Conservation (phyloP, 345 rosid genomes). For the Rhodamnia rubescens region DNA sequence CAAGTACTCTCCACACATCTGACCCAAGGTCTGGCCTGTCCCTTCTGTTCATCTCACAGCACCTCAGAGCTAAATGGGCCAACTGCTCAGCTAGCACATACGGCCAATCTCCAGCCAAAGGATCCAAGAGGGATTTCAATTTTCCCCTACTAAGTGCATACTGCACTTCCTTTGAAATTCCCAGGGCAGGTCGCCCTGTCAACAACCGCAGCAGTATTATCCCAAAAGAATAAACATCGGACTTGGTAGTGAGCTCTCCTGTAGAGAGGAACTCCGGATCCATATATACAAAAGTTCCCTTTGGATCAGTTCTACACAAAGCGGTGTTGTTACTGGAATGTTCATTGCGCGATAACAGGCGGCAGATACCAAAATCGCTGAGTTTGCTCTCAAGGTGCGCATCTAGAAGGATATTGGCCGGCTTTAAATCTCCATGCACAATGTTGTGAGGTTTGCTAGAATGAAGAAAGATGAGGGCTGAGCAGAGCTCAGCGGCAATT, state of each 20-base stretch:
- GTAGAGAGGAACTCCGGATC: slow-evolving; percentile 68
- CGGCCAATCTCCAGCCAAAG: slow-evolving; percentile 96
- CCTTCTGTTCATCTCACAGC: slow-evolving; percentile 59
- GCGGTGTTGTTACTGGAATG: slow-evolving; percentile 22
- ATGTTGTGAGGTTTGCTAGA: slow-evolving; percentile 69
- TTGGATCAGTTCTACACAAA: slow-evolving; percentile 44
- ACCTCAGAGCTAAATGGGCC: slow-evolving; percentile 68
- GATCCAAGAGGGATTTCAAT: slow-evolving; percentile 58
- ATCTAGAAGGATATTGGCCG: slow-evolving; percentile 78
- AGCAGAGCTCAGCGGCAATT: slow-evolving; percentile 73
- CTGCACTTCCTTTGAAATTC: slow-evolving; percentile 61
- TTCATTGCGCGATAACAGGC: slow-evolving; percentile 22
- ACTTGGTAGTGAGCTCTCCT: slow-evolving; percentile 75
- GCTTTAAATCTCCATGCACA: slow-evolving; percentile 87
- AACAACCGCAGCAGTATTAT: slow-evolving; percentile 58
- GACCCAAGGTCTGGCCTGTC: slow-evolving; percentile 70
- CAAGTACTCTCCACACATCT: slow-evolving; percentile 83
- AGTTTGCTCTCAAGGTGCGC: slow-evolving; percentile 67
- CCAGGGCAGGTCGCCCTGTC: slow-evolving; percentile 60
- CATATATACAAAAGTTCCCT: slow-evolving; percentile 61
- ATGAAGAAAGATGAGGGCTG: slow-evolving; percentile 79
- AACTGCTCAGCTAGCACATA: slow-evolving; percentile 78
- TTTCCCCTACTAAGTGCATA: slow-evolving; percentile 47
- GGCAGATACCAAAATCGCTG: slow-evolving; percentile 77
- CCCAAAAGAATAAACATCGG: slow-evolving; percentile 88